Base-by-base conservation (phyloP, 2,329 filamentous ascomycete species). In the Geosmithia putterillii region DNA sequence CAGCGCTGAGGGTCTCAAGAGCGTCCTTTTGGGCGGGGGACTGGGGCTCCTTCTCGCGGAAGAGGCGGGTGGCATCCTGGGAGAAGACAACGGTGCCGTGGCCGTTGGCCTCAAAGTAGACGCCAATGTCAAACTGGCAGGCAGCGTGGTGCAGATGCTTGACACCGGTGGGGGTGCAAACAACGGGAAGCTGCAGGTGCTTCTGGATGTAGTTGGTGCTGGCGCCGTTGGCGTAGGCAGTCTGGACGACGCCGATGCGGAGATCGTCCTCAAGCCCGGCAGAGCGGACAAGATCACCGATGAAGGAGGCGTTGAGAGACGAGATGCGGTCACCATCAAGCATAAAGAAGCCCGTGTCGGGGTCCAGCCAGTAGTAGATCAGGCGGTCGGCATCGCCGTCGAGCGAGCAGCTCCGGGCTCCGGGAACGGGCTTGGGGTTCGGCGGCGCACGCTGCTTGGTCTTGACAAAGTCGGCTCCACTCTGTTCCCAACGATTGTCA, bases 91-190 rank as follows among this genome's bases (percentile, higher is more conserved):
- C 84, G 9, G 92, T 98, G 51, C 92, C 92, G 63, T 98, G 92
- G 23, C 92, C 92, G 59, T 98, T 98, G 50, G 92, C 92, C 69
- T 98, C 92, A 56, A 98, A 98, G 69, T 98, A 98, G 42, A 96
- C 87, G 45, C 92, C 92, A 44, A 96, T 81, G 55, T 98, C 92
- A 54, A 94, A 95, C 51, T 89, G 86, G 55, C 86, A 81, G 35
- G 92, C 92, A n/a, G 87, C 92, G 58, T 96, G 92, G 66, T 98
- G 92, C 49, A 98, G 76, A 65, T 95, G 86, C 72, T 98, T 98
- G 48, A 98, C 92, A 51, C 92, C 92, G 1, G 92, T 98, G 14
- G 87, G 81, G 1, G 92, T 96, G 73, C 86, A 95, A 46, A 94
- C 81, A 19, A 95, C 86, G 41, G 89, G 89, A 37, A 98, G 79